Conservation (phyloP, 169 alveolate species). For the Babesia bovis region DNA sequence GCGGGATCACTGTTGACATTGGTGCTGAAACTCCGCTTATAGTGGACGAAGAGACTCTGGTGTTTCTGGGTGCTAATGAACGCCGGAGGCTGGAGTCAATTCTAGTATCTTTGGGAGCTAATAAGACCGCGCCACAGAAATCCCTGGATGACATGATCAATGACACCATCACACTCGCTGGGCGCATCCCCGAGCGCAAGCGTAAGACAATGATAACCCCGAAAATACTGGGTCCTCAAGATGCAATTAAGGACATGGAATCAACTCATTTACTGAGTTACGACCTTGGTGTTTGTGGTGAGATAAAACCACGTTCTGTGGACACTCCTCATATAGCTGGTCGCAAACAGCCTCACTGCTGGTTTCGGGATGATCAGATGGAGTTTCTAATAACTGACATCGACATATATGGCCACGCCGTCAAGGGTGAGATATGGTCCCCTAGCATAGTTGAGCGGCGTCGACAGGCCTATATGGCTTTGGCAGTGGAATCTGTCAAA, state of each 20-base stretch:
- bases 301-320: slow-evolving; percentile 43
- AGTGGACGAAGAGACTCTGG: slow-evolving; percentile 38
- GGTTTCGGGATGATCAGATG: slow-evolving; percentile 50
- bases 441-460: slow-evolving; percentile 45
- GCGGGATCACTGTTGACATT: slow-evolving; percentile 56
- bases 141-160: slow-evolving; percentile 22
- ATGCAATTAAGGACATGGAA: slow-evolving; percentile 15
- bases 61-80: slow-evolving; percentile 40
- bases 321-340: slow-evolving; percentile 6
- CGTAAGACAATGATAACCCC: slow-evolving; percentile 42
- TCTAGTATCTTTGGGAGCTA: slow-evolving; percentile 1
- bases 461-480: slow-evolving; percentile 47
- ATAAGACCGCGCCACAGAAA: neutral
- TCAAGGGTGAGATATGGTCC: slow-evolving; percentile 59
- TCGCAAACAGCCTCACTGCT: slow-evolving; percentile 36
- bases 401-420: slow-evolving; percentile 10
- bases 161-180: slow-evolving; percentile 36
- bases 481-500: slow-evolving; percentile 46
- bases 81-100: slow-evolving; percentile 17
- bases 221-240: slow-evolving; percentile 36
- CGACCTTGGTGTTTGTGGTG: slow-evolving; percentile 58
- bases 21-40: slow-evolving; percentile 52
- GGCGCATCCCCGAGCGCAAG: slow-evolving; percentile 45
- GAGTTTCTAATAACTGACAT: slow-evolving; percentile 58
- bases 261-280: slow-evolving; percentile 14